These are phyloP conservation scores for Urochloa ruziziensis DNA, from an alignment of 176 grass and related monocot species.

Conservation along the genomic window DNA sequence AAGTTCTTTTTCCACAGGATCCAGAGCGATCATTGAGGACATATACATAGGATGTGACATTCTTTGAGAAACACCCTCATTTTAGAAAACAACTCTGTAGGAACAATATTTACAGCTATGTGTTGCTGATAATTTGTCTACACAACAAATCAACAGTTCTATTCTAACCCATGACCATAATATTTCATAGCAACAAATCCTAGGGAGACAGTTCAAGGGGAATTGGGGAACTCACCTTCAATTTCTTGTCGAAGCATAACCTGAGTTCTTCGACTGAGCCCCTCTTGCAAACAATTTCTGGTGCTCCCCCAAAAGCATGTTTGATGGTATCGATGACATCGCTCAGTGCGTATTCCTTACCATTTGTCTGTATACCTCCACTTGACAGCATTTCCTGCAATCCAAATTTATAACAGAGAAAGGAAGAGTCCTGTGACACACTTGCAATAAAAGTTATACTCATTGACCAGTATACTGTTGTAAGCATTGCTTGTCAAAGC, in stretches of 20 bases:
- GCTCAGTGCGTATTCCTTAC: constrained; percentile 50
- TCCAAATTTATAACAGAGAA: background rate
- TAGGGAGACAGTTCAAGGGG: background rate
- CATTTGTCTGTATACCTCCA: constrained; percentile 52
- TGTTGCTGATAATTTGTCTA: background rate
- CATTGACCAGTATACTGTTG: background rate
- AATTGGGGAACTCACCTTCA: constrained; percentile 59
- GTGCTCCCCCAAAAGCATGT: constrained; percentile 65
- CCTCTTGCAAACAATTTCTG: constrained; percentile 62
- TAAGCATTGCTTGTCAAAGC: background rate
- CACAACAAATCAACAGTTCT: background rate
- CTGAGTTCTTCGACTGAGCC: constrained; percentile 82
- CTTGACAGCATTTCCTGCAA: constrained; percentile 66
- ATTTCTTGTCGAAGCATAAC: constrained; percentile 91
- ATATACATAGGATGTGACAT: background rate
- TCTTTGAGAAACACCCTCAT: background rate
- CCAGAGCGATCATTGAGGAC: background rate
- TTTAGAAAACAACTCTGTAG: background rate
- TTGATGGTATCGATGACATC: constrained; percentile 59
- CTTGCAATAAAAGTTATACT: background rate
- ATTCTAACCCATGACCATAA: background rate
- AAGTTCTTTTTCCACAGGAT: background rate
- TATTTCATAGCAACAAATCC: background rate
- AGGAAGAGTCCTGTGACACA: background rate
- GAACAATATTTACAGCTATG: background rate